Evolutionary conservation across 352 stramenopile genomes (phyloP).

Genomic region (Bremia lactucae): DNA sequence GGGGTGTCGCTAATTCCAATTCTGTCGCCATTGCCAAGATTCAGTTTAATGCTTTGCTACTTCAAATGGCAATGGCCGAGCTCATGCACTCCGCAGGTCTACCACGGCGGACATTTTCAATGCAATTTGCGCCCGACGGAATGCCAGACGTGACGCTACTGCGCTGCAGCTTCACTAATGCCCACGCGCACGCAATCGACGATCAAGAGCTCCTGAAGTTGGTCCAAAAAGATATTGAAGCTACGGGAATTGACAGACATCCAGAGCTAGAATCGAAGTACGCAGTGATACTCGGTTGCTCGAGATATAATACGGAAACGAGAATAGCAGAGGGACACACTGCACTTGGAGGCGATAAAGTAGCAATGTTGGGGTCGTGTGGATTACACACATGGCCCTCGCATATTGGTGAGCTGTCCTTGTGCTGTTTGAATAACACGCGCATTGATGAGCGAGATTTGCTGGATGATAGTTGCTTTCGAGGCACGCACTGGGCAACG

Average conservation of each 20-base stretch:
- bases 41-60: slow-evolving; percentile 42
- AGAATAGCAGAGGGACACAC: slow-evolving; percentile 45
- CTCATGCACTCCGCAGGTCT: slow-evolving; percentile 34
- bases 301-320: slow-evolving; percentile 40
- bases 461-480: slow-evolving; percentile 53
- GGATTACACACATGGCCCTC: slow-evolving; percentile 53
- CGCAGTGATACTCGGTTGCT: slow-evolving; percentile 60
- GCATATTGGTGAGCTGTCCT: slow-evolving; percentile 34
- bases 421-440: slow-evolving; percentile 46
- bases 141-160: slow-evolving; percentile 42
- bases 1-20: slow-evolving; percentile 42
- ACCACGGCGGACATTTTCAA: slow-evolving; percentile 33
- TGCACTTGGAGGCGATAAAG: slow-evolving; percentile 39
- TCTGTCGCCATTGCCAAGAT: slow-evolving; percentile 35
- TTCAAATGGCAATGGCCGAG: slow-evolving; percentile 47
- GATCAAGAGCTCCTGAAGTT: slow-evolving; percentile 50
- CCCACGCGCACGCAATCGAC: slow-evolving; percentile 28
- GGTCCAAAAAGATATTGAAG: slow-evolving; percentile 43
- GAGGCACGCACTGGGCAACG: slow-evolving; percentile 50
- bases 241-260: slow-evolving; percentile 21
- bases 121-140: slow-evolving; percentile 44
- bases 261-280: slow-evolving; percentile 39
- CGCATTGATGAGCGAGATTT: slow-evolving; percentile 33
- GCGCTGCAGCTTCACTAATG: slow-evolving; percentile 45
- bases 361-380: slow-evolving; percentile 59